Percentiles rank a stretch among this genome's conserved stretches.
Conservation (phyloP, 768 basidiomycete genomes). For the Coprinellus aureogranulatus region DNA sequence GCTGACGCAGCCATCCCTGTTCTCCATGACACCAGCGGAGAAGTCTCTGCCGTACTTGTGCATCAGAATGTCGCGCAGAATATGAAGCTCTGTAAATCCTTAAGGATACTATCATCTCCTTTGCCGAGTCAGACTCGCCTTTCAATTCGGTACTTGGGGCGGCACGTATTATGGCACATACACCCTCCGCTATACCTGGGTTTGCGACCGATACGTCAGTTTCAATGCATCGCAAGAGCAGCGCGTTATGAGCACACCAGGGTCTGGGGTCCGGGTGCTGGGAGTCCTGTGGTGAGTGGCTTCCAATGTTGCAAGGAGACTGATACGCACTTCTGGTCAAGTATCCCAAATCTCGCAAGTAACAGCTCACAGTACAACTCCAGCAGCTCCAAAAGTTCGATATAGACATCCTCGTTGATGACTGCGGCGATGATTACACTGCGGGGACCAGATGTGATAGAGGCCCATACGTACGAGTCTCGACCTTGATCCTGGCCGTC, state of each 20-base stretch:
- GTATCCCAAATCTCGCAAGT: conserved; percentile 84
- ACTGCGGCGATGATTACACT: conserved; percentile 37
- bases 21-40: conserved; percentile 81
- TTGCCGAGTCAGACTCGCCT: conserved; percentile 41
- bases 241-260: conserved; percentile 42
- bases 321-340: conserved; percentile 76
- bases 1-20: conserved; percentile 75
- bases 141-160: conserved; percentile 90
- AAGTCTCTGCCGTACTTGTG: conserved; percentile 95
- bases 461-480: conserved; percentile 61
- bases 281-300: background rate
- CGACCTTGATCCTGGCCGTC: conserved; percentile 81
- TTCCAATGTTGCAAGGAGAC: background rate
- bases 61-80: conserved; percentile 90
- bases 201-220: background rate
- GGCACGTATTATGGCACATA: conserved; percentile 85
- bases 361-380: conserved; percentile 96
- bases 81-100: conserved; percentile 69
- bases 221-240: too few species aligned
- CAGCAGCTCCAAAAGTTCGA: conserved; percentile 87
- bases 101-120: background rate
- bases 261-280: conserved; percentile 83
- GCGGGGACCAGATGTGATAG: conserved; percentile 15
- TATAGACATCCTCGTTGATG: conserved; percentile 80
- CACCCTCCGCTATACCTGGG: conserved; percentile 63